These are phyloP conservation scores for Coriolopsis trogii DNA, from an alignment of 1,284 basidiomycete species.

Conservation along the genomic window DNA sequence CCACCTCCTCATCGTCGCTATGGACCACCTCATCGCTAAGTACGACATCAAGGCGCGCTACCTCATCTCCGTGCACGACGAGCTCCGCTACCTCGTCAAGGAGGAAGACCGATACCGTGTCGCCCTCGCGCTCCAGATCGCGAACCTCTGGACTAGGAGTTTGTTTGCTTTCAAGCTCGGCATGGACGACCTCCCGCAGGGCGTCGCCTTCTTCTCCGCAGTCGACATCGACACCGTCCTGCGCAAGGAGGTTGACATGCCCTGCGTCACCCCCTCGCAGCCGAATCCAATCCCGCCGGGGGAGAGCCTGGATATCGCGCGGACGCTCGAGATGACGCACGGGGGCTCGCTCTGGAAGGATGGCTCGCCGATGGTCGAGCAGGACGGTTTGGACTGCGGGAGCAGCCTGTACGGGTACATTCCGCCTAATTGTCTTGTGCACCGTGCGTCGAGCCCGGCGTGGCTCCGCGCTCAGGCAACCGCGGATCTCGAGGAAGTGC, in stretches of 20 bases:
- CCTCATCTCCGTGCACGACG: constrained; percentile 97
- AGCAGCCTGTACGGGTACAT: constrained; percentile 48
- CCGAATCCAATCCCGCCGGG: constrained; percentile 82
- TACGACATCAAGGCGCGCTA: constrained; percentile 93
- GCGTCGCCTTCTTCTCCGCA: constrained; percentile 95
- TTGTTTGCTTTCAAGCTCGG: constrained; percentile 93
- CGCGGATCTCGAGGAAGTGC: constrained; percentile 66
- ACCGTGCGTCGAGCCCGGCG: constrained; percentile 61
- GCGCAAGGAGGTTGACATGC: constrained; percentile 96
- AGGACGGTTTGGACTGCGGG: constrained; percentile 22
- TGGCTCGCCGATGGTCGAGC: constrained; percentile 53
- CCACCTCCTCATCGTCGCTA: constrained; percentile 93
- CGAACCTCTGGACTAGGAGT: constrained; percentile 94
- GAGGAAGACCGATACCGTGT: constrained; percentile 89
- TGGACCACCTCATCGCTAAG: constrained; percentile 85
- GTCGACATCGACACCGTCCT: constrained; percentile 93
- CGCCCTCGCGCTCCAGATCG: constrained; percentile 93
- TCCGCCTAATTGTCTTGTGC: constrained; percentile 58
- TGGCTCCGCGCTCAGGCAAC: constrained; percentile 80
- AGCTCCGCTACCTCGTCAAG: constrained; percentile 90
- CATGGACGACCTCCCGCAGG: constrained; percentile 95
- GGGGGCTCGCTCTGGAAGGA: constrained; percentile 65
- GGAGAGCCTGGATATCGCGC: constrained; percentile 79
- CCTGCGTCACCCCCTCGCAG: constrained; percentile 94
- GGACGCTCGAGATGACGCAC: constrained; percentile 67